A percentile compares a stretch with the other conserved stretches of the same genome.
These are phyloP conservation scores for Fulvia fulva DNA, from an alignment of 2,329 filamentous ascomycete species.

Conservation along the genomic window DNA sequence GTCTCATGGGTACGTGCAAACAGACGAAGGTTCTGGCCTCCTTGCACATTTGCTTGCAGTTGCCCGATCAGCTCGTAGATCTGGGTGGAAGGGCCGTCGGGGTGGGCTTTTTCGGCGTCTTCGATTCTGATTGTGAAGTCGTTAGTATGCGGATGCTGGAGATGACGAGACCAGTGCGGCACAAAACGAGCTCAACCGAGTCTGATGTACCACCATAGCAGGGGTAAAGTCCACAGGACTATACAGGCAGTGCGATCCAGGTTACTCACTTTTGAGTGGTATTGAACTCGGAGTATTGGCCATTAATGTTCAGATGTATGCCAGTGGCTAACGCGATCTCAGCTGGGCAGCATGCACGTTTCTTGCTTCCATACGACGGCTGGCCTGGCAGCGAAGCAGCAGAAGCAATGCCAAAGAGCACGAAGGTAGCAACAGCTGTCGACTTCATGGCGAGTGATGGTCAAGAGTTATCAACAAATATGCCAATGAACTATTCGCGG, in stretches of 20 bases:
- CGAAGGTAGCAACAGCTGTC: neutral
- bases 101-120: conserved; percentile 11
- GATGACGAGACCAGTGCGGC: too few species aligned
- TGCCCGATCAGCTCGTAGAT: conserved; percentile 21
- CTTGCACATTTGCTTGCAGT: conserved; percentile 13
- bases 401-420: conserved; percentile 4
- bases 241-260: too few species aligned
- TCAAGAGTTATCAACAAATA: neutral
- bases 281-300: conserved; percentile 23
- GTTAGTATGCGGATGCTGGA: too few species aligned
- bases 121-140: neutral
- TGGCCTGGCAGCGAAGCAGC: conserved; percentile 4
- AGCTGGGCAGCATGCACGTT: conserved; percentile 11
- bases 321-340: conserved; percentile 22
- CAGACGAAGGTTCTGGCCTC: conserved; percentile 20
- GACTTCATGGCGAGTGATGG: conserved; percentile 12
- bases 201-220: too few species aligned
- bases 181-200: too few species aligned
- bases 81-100: conserved; percentile 3
- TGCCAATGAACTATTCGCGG: neutral
- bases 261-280: conserved; percentile 7
- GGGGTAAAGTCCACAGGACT: too few species aligned
- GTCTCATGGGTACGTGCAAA: conserved; percentile 13
- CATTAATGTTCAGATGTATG: conserved; percentile 26
- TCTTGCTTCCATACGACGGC: neutral